Evolutionary conservation across 106 monocot species (phyloP).

Genomic region (Phalaenopsis aphrodite): DNA sequence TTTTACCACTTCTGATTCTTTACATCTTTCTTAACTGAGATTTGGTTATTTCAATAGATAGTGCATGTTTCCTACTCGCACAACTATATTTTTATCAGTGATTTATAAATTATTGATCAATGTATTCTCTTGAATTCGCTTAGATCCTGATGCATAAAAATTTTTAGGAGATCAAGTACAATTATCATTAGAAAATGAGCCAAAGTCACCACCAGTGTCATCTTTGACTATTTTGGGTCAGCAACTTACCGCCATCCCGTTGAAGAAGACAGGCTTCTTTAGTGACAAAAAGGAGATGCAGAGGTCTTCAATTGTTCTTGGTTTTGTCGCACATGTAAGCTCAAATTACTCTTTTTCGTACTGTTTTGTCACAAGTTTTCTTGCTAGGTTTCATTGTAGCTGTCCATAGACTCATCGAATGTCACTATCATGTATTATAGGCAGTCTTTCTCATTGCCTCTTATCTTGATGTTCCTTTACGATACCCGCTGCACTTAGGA

Average conservation of each 20-base stretch:
- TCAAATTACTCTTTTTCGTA: not conserved
- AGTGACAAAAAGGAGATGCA: slow-evolving; percentile 80
- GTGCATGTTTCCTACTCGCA: not conserved
- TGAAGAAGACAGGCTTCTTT: slow-evolving; percentile 64
- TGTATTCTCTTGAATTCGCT: not conserved
- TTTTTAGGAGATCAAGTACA: slow-evolving; percentile 24
- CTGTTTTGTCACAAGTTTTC: not conserved
- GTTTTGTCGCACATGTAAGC: slow-evolving; percentile 97
- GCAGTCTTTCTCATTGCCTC: slow-evolving; percentile 67
- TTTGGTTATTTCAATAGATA: not conserved
- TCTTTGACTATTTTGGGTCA: slow-evolving; percentile 63
- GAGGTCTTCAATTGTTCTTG: slow-evolving; percentile 71
- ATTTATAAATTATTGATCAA: not conserved
- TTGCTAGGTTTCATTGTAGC: not conserved
- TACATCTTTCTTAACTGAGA: not conserved
- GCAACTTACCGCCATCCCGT: slow-evolving; percentile 48
- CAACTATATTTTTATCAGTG: not conserved
- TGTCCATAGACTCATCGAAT: not conserved
- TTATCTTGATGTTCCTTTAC: slow-evolving; percentile 70
- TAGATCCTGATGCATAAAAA: not conserved
- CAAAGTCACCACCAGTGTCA: slow-evolving; percentile 34
- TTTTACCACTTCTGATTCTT: not conserved
- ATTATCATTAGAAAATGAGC: slow-evolving; percentile 20
- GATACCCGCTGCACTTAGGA: slow-evolving; percentile 67
- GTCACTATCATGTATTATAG: slow-evolving; percentile 25